Base-by-base conservation (phyloP, 1,284 basidiomycete species). In the Phylloboletellus chloephorus region DNA sequence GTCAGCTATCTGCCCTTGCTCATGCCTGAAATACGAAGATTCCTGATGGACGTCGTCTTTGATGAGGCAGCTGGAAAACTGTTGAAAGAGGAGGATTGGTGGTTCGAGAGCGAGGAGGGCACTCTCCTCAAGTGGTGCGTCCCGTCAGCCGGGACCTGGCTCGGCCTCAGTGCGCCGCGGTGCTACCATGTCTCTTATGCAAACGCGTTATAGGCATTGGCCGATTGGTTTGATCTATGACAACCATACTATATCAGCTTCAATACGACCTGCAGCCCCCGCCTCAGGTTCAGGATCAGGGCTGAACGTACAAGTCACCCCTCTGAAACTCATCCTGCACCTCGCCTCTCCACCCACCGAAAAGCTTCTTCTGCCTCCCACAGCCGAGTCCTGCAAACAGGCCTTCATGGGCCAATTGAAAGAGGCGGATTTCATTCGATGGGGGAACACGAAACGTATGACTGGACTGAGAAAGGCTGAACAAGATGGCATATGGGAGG, bases 401-500 rank as follows among this genome's bases (percentile, higher is more conserved):
- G 82, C 86, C 3, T 97, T 91, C 61, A 91, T 96, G 82, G 88
- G 88, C 6, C 88, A 94, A 60, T 66, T 95, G 34, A 96, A 96
- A 57, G 93, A 97, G 63, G 91, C 90, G 1, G 93, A 97, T 61
- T 95, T 94, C 59, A 81, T 95, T 39, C 73, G 93, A 39, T 96
- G 91, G 90, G 89, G 94, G 2, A 95, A 85, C 65, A 93, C 89
- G 13, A 88, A 90, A 60, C 76, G 90, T 22, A 91, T 96, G 67
- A 95, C 91, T 1, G 79, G 86, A 12, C 70, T 97, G 31, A 68
- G 91, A 41, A 88, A 91, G 61, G 79, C 76, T 21, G 93, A 96
- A 59, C 86, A 96, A 59, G 93, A 97, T 60, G 88, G 84, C 0
- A 78, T 95, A 41, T 97, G 93, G 93, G 89, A 95, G 52, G 92